phyloP scores from a whole-genome alignment of 768 basidiomycete genomes.

The Russula emetica region DNA sequence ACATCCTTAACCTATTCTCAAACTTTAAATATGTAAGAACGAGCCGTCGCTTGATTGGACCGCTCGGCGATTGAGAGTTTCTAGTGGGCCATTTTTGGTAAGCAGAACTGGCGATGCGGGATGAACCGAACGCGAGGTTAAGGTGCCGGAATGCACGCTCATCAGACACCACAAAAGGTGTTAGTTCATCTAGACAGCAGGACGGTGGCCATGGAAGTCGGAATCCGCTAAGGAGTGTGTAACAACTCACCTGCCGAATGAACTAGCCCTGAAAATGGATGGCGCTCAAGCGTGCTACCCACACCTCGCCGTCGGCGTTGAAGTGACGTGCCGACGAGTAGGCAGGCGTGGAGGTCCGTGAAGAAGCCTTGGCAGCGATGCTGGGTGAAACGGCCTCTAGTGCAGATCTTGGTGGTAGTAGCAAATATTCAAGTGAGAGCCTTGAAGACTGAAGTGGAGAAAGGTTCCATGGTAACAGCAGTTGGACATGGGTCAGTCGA shows the following conservation, averaged over 20 bases:
- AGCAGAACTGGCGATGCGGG: conserved; percentile 69
- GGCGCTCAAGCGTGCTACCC: conserved; percentile 84
- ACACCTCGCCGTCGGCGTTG: conserved; percentile 73
- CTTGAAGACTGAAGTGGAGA: conserved; percentile 4
- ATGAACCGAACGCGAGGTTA: conserved; percentile 71
- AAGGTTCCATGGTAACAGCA: conserved; percentile 3
- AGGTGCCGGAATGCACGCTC: conserved; percentile 79
- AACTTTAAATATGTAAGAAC: conserved; percentile 64
- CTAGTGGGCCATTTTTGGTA: conserved; percentile 73
- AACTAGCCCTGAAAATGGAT: conserved; percentile 91
- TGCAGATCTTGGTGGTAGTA: conserved; percentile 88
- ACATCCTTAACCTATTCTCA: conserved; percentile 83
- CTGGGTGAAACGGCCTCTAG: conserved; percentile 73
- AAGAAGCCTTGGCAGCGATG: conserved; percentile 75
- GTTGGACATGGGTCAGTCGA: conserved; percentile 5
- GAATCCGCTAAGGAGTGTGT: too few relatives aligned
- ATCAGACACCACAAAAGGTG: conserved; percentile 83
- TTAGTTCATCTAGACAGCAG: conserved; percentile 87
- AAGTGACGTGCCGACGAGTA: conserved; percentile 70
- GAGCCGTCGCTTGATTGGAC: conserved; percentile 48
- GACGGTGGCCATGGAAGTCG: conserved; percentile 33
- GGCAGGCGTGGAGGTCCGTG: conserved; percentile 74
- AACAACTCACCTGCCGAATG: conserved; percentile 40
- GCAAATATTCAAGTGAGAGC: conserved; percentile 64
- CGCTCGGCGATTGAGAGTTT: conserved; percentile 55